Percentiles rank a stretch among this genome's conserved stretches.
Evolutionary conservation across 495 filamentous ascomycete species (phyloP).

Genomic region (Daldinia childiae): DNA sequence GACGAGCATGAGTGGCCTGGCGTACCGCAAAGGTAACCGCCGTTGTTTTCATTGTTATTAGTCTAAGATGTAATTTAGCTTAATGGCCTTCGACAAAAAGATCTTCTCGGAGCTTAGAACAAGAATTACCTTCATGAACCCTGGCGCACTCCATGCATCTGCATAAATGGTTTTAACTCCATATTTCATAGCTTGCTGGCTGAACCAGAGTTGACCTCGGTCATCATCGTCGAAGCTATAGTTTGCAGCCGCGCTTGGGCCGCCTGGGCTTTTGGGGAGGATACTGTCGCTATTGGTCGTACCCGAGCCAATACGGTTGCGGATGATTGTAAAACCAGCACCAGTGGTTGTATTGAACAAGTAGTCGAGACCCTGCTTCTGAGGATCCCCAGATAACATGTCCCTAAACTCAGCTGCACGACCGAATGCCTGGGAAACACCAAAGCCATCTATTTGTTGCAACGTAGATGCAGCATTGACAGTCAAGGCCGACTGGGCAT

Average conservation of each 20-base stretch:
- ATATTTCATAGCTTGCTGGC: slow-evolving; percentile 56
- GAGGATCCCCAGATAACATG: slow-evolving; percentile 37
- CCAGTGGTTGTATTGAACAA: slow-evolving; percentile 59
- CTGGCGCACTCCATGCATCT: slow-evolving; percentile 65
- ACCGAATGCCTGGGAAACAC: slow-evolving; percentile 62
- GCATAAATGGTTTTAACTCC: slow-evolving; percentile 60
- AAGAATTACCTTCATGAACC: slow-evolving; percentile 61
- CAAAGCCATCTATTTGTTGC: slow-evolving; percentile 60
- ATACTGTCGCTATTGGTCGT: slow-evolving; percentile 48
- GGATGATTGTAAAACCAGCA: slow-evolving; percentile 63
- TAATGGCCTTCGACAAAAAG: neutral
- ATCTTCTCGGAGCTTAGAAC: neutral
- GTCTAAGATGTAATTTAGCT: slow-evolving; percentile 37
- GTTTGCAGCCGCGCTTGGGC: slow-evolving; percentile 46
- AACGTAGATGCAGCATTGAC: slow-evolving; percentile 46
- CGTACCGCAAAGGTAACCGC: slow-evolving; percentile 64
- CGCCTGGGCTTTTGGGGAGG: slow-evolving; percentile 52
- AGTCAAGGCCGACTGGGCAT: slow-evolving; percentile 44
- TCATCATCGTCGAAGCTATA: slow-evolving; percentile 61
- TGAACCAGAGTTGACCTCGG: slow-evolving; percentile 60
- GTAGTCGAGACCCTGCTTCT: slow-evolving; percentile 54
- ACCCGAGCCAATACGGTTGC: slow-evolving; percentile 61
- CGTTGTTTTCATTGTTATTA: slow-evolving; percentile 55
- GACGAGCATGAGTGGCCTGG: slow-evolving; percentile 54
- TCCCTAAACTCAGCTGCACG: slow-evolving; percentile 55